Percentiles rank a stretch among this genome's conserved stretches.
Evolutionary conservation across 306 rosid species (phyloP).

Genomic region (Fagus crenata): DNA sequence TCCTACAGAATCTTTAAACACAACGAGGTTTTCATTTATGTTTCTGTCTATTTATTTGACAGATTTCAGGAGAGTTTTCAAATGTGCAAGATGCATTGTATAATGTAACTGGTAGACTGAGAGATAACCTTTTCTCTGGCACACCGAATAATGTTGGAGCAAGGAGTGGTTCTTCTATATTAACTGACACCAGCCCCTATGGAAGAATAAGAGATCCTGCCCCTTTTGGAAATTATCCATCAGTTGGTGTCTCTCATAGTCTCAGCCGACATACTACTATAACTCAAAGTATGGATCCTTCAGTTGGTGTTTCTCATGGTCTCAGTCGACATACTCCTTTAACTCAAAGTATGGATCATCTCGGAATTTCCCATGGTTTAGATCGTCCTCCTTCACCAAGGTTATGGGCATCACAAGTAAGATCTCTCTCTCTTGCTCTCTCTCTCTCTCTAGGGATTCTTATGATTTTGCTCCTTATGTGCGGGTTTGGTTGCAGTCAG

Average conservation of each 20-base stretch:
- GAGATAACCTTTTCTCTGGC: conserved; percentile 73
- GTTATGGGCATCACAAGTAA: conserved; percentile 68
- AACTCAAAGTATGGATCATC: conserved; percentile 62
- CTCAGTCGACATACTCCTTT: conserved; percentile 41
- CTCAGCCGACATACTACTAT: conserved; percentile 37
- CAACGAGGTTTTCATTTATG: conserved; percentile 8
- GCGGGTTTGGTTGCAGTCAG: conserved; percentile 48
- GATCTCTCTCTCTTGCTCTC: conserved; percentile 27
- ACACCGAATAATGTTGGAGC: conserved; percentile 56
- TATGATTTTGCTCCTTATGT: conserved; percentile 16
- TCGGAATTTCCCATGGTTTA: conserved; percentile 51
- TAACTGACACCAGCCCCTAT: conserved; percentile 61
- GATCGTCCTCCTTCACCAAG: conserved; percentile 74
- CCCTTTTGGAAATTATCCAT: conserved; percentile 45
- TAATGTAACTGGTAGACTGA: conserved; percentile 84
- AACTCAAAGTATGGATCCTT: conserved; percentile 14
- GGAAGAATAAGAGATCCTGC: conserved; percentile 57
- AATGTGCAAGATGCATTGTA: conserved; percentile 95
- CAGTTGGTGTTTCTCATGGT: conserved; percentile 47
- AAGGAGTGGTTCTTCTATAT: conserved; percentile 50
- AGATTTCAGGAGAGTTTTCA: conserved; percentile 87
- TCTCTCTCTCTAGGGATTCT: conserved; percentile 8
- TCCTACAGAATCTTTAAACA: not conserved
- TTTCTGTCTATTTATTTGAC: conserved; percentile 29
- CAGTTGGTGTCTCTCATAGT: conserved; percentile 46